Base-by-base conservation (phyloP, 2,329 filamentous ascomycete genomes). In the Knoxdaviesia proteae region DNA sequence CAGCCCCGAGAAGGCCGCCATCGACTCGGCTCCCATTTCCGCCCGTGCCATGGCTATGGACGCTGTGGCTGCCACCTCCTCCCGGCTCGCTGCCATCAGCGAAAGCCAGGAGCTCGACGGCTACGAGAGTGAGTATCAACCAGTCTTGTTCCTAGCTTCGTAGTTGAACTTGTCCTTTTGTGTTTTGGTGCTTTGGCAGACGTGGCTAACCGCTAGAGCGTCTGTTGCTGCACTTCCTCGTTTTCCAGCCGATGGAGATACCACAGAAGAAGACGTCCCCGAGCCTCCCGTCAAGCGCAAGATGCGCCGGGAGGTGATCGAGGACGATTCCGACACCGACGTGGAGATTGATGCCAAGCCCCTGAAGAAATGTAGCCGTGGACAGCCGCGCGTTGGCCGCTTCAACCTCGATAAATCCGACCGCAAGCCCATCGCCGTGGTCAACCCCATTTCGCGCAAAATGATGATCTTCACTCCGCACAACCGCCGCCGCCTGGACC, bases 401-500 rank as follows among this genome's bases (percentile, higher is more conserved):
- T 74, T 71, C 53, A 66, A 68, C 44, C 56, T 75, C 8, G 65
- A 73, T 50, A 63, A 61, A 42, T 63, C 64, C 2, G 62, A 66
- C 46, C 65, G 65, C 49, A 74, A 74, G 49, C 71, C 71, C 6
- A 68, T 74, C 42, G 71, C 68, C 30, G 68, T 75, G 20, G 55
- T 74, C 34, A 71, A 76, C 47, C 69, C 70, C 2, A 56, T 62
- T 42, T 69, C 70, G 2, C 62, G 68, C 45, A 74, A 74, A 55
- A 69, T 75, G 65, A 74, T 75, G 65, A 74, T 76, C 44, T 74
- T 75, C 49, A 75, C 71, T 0, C 70, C 69, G 6, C 37, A 45
- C 32, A 62, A 68, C 42, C 61, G 60, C 35, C 61, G 62, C 42
- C 61, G 62, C 40, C 56, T 72, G 10, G 69, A 73, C 46, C 54